Conservation (phyloP, 306 rosid species). For the Prunus padus region DNA sequence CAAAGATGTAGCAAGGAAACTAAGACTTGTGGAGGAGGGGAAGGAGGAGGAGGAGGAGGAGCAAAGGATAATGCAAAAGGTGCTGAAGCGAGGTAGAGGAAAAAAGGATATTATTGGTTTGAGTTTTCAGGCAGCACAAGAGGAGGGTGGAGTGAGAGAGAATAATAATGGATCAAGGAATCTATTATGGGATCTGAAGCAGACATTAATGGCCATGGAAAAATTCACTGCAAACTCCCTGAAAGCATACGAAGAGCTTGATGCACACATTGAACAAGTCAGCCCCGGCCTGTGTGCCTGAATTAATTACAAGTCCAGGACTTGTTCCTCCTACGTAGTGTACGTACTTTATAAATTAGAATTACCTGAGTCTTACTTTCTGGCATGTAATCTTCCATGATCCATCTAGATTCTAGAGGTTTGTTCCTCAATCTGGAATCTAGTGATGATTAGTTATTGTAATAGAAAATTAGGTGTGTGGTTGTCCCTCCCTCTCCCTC, state of each 20-base stretch:
- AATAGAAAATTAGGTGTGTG: too few relatives aligned
- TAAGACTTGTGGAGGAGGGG: conserved; percentile 43
- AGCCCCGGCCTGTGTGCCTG: background rate
- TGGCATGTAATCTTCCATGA: too few relatives aligned
- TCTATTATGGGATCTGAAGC: conserved; percentile 46
- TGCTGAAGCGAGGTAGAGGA: conserved; percentile 37
- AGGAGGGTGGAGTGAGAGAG: conserved; percentile 28
- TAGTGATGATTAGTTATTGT: too few relatives aligned
- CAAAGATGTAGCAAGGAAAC: conserved; percentile 54
- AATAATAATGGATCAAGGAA: background rate
- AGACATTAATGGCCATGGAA: conserved; percentile 52
- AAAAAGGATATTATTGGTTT: conserved; percentile 19
- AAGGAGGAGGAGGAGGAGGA: conserved; percentile 30
- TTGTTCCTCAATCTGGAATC: background rate
- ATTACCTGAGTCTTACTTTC: too few relatives aligned
- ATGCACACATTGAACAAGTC: conserved; percentile 39
- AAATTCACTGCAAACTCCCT: conserved; percentile 49
- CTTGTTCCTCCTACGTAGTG: too few relatives aligned
- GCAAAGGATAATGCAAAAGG: conserved; percentile 49
- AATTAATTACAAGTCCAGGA: too few relatives aligned
- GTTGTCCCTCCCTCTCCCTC: too few relatives aligned
- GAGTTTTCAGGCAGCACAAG: conserved; percentile 29
- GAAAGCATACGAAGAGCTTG: conserved; percentile 55
- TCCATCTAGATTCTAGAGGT: background rate
- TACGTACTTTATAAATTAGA: too few relatives aligned